Evolutionary conservation across 1,139 yeast species (phyloP).

Genomic region (Blastobotrys proliferans): DNA sequence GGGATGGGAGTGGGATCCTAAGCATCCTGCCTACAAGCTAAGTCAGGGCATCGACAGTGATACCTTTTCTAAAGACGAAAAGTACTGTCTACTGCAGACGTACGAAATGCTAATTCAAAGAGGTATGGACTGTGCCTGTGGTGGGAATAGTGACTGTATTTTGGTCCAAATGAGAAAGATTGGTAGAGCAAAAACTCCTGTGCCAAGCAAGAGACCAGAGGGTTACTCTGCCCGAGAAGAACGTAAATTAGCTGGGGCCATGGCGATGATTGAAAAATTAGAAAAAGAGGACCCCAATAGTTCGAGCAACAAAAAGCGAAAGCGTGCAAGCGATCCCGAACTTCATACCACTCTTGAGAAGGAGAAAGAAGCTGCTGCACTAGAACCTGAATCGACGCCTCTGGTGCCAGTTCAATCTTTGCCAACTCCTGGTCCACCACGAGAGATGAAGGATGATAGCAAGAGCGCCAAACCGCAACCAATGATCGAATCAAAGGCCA

Average conservation of each 20-base stretch:
- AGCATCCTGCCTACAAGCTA: constrained; percentile 67
- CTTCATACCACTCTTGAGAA: not conserved
- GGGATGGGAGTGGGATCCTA: constrained; percentile 84
- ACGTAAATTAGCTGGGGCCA: constrained; percentile 28
- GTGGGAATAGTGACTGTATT: constrained; percentile 32
- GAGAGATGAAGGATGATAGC: not conserved
- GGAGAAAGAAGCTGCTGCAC: constrained; percentile 3
- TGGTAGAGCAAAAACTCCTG: constrained; percentile 8
- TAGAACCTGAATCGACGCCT: constrained; percentile 3
- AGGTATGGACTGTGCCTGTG: constrained; percentile 71
- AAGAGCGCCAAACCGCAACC: not conserved
- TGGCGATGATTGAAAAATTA: constrained; percentile 27
- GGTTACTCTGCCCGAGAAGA: constrained; percentile 29
- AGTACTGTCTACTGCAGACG: constrained; percentile 23
- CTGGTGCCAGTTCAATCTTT: not conserved
- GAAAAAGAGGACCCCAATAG: constrained; percentile 14
- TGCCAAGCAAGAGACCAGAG: not conserved
- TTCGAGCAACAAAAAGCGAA: constrained; percentile 4
- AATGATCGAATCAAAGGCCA: not conserved
- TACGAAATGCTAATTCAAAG: constrained; percentile 31
- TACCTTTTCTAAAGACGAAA: constrained; percentile 29
- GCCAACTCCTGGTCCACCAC: not conserved
- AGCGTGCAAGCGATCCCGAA: constrained; percentile 2
- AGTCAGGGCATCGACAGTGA: constrained; percentile 35
- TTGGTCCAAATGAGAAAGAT: constrained; percentile 24